Base-by-base conservation (phyloP, 495 filamentous ascomycete species). In the Tricharina praecox region DNA sequence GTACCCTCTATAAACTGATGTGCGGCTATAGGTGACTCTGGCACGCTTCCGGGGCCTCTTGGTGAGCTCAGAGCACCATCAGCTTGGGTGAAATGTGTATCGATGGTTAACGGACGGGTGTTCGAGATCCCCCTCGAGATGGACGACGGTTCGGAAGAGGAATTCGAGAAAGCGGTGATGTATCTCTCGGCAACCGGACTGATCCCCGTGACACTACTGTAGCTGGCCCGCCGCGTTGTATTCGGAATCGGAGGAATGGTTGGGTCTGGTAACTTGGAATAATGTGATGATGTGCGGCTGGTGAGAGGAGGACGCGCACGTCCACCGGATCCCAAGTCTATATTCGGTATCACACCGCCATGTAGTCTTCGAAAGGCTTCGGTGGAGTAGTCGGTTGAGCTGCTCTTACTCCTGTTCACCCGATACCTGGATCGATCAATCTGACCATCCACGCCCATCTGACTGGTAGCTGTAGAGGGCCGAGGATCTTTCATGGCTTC, bases 181-280 rank as follows among this genome's bases (percentile, higher is more conserved):
- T 46, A 39, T 37, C 32, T 7, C 20, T 33, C 43, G 3, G 45
- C 7, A 5, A 48, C 21, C 20, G 45, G 45, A n/a, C 19, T 37
- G 15, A 48, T 48, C 30, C 45, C 45, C 21, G 45, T 48, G 3
- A 20, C 30, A 26, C 45, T 39, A 21, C 45, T 48, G 34, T 48
- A 48, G 21, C 45, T 48, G 15, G 45, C 9, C 5, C 45, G 11
- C 9, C 45, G 30, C 10, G 23, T 38, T 2, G 24, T 19, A 33
- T 20, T 35, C 18, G n/a, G 24, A 39, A 19, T 9, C 10, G 30
- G 21, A 38, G 10, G n/a, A 3, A 38, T 38, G 11, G 32, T 9
- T 7, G 23, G 30, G 15, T 48, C 45, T 21, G 20, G 3, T 16
- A 39, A 4, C 15, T 28, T 48, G 3, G 45, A 48, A 16, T 48